Percentiles rank a stretch among this genome's conserved stretches.
Conservation (phyloP, 331 rosid genomes). For the Quercus tomentella region DNA sequence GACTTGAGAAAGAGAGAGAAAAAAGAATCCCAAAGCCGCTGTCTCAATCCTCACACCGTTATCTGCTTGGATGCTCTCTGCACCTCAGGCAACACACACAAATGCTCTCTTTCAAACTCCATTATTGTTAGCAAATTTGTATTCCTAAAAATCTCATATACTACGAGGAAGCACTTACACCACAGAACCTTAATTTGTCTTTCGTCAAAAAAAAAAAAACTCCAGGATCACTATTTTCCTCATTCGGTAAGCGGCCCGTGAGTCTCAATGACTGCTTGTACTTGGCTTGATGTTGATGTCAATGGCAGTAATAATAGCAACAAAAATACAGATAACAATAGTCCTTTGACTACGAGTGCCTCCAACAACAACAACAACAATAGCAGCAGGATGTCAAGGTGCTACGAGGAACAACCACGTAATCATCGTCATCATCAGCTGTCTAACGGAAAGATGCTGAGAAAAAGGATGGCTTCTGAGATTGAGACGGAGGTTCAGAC, state of each 20-base stretch:
- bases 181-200: background rate
- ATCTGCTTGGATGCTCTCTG: constrained; percentile 53
- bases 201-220: background rate
- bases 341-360: constrained; percentile 20
- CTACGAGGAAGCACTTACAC: background rate
- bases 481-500: constrained; percentile 74
- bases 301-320: constrained; percentile 14
- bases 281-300: constrained; percentile 28
- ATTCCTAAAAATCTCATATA: background rate
- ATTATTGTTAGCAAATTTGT: background rate
- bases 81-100: constrained; percentile 6
- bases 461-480: constrained; percentile 93
- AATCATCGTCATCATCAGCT: constrained; percentile 6
- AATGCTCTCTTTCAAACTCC: background rate
- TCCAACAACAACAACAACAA: constrained; percentile 28
- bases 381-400: constrained; percentile 8
- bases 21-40: constrained; percentile 55
- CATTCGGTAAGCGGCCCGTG: background rate
- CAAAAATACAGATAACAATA: background rate
- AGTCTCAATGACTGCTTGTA: constrained; percentile 51
- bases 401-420: constrained; percentile 12
- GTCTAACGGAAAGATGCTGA: constrained; percentile 44
- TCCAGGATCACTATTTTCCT: background rate
- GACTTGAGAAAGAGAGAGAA: constrained; percentile 14
- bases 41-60: constrained; percentile 79